Percentiles rank a stretch among this genome's conserved stretches.
Evolutionary conservation across 371 early-diverging fungal genomes (phyloP).

Genomic region (Actinomortierella ambigua): DNA sequence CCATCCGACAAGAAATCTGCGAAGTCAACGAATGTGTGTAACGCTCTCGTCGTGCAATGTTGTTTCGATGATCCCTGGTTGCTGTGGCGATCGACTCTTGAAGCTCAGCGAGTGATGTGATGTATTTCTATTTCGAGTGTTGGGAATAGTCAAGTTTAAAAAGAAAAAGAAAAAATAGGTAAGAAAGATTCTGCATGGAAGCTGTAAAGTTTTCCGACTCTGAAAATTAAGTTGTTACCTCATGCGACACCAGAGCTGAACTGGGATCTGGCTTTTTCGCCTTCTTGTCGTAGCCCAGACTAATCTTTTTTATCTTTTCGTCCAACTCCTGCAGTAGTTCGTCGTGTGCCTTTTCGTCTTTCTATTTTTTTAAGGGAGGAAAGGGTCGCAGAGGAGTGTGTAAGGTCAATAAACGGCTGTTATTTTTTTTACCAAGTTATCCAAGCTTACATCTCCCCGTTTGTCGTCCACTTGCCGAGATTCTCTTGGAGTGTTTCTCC

Average conservation of each 20-base stretch:
- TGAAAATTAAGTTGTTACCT: slow-evolving; percentile 14
- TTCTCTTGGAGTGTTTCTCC: slow-evolving; percentile 45
- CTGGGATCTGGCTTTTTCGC: slow-evolving; percentile 41
- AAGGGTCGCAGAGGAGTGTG: neutral
- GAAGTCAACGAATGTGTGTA: slow-evolving; percentile 42
- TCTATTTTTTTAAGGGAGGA: slow-evolving; percentile 11
- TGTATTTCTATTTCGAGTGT: slow-evolving; percentile 46
- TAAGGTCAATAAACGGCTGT: neutral
- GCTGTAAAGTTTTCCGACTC: too few relatives aligned
- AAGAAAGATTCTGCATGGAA: too few relatives aligned
- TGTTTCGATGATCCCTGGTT: slow-evolving; percentile 36
- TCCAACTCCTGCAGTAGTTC: slow-evolving; percentile 39
- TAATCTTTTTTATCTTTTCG: slow-evolving; percentile 43
- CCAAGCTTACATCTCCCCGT: too few relatives aligned
- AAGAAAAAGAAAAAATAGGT: neutral
- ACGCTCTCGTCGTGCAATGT: slow-evolving; percentile 31
- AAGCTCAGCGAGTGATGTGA: slow-evolving; percentile 33
- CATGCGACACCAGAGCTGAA: slow-evolving; percentile 39
- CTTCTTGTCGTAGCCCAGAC: slow-evolving; percentile 34
- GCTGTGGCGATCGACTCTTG: slow-evolving; percentile 40
- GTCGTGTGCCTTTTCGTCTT: slow-evolving; percentile 43
- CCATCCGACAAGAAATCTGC: slow-evolving; percentile 33
- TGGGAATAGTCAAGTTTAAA: too few relatives aligned
- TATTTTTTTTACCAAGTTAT: too few relatives aligned
- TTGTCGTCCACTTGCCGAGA: slow-evolving; percentile 25